Percentiles rank a stretch among this genome's conserved stretches.
Evolutionary conservation across 176 grass and related monocot genomes (phyloP).

Genomic region (Alloteropsis semialata): DNA sequence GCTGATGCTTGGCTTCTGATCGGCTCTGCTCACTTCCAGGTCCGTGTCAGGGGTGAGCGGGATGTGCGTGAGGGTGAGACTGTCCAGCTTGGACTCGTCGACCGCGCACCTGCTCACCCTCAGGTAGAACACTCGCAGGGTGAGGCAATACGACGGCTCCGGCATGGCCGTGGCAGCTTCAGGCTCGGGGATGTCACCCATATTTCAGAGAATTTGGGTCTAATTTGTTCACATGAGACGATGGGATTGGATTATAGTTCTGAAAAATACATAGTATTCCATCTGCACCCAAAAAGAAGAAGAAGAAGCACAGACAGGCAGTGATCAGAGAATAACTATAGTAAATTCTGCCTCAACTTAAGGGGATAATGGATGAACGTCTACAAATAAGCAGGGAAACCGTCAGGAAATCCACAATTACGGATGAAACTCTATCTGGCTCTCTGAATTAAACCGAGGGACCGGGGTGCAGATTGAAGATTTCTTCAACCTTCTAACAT

Average conservation of each 20-base stretch:
- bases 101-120: conserved; percentile 67
- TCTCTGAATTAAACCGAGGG: background rate
- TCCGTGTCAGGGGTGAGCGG: conserved; percentile 57
- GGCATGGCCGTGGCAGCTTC: conserved; percentile 12
- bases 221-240: background rate
- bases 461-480: background rate
- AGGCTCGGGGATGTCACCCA: conserved; percentile 32
- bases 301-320: too few species aligned
- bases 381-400: background rate
- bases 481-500: background rate
- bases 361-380: background rate
- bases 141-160: conserved; percentile 42
- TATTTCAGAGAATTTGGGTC: background rate
- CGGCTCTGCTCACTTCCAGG: conserved; percentile 38
- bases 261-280: conserved; percentile 4
- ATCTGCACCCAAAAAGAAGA: conserved; percentile 31
- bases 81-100: conserved; percentile 42
- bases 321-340: background rate
- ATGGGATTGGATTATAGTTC: background rate
- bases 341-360: background rate
- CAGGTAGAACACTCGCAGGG: conserved; percentile 74
- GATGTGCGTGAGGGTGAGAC: conserved; percentile 57
- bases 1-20: background rate
- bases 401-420: background rate
- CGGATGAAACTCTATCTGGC: background rate